These are phyloP conservation scores for Silene noctiflora DNA, from an alignment of 179 eudicot species.

Conservation along the genomic window DNA sequence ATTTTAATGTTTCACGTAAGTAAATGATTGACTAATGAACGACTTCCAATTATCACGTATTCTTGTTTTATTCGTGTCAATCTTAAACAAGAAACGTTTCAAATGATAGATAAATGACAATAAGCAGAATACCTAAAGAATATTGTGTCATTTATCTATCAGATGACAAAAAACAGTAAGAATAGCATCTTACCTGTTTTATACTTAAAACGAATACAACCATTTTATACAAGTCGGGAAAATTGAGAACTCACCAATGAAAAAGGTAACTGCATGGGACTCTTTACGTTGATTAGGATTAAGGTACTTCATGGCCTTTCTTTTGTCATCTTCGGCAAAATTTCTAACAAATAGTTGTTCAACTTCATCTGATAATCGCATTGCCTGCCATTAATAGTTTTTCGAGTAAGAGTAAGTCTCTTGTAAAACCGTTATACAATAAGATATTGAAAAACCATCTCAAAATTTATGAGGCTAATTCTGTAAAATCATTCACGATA, in stretches of 20 bases:
- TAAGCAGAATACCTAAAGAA: too few species aligned
- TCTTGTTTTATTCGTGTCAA: too few species aligned
- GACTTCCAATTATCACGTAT: conserved; percentile 13
- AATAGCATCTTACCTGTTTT: background rate
- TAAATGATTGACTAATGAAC: conserved; percentile 3
- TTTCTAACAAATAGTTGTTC: conserved; percentile 73
- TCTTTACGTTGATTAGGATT: conserved; percentile 79
- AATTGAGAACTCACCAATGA: conserved; percentile 58
- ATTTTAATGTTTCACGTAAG: too few species aligned
- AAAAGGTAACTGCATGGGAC: conserved; percentile 83
- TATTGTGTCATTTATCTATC: too few species aligned
- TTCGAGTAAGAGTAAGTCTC: too few species aligned
- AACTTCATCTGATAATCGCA: conserved; percentile 72
- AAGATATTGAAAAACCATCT: too few species aligned
- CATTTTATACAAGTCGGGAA: background rate
- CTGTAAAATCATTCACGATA: too few species aligned
- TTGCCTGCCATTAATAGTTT: conserved; percentile 37
- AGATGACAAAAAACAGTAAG: too few species aligned
- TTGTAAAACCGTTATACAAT: too few species aligned
- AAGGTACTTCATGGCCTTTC: conserved; percentile 89
- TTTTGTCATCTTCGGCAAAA: conserved; percentile 70
- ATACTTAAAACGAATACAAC: background rate
- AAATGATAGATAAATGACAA: background rate
- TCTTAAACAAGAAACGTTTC: too few species aligned
- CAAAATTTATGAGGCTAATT: too few species aligned